Percentiles rank a stretch among this genome's conserved stretches.
Conservation (phyloP, 352 stramenopile species). For the Phytophthora agathidicida region DNA sequence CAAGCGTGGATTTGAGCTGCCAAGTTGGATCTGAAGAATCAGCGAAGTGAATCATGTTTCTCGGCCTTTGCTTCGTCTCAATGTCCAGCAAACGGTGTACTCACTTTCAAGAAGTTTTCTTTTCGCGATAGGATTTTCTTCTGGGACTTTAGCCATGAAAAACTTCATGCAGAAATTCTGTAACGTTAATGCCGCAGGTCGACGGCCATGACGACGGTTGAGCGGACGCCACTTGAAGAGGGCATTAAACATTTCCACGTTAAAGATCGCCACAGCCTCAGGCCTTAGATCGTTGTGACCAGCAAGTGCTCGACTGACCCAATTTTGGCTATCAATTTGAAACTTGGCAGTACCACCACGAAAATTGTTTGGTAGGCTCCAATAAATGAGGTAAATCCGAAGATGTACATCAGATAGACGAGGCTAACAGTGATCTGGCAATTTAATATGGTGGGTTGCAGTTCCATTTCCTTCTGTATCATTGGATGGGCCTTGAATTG, state of each 20-base stretch:
- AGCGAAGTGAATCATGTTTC: no score
- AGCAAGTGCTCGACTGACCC: constrained; percentile 24
- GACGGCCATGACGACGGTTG: constrained; percentile 16
- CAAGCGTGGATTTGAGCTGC: not conserved
- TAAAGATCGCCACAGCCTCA: constrained; percentile 41
- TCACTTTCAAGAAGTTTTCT: constrained; percentile 26
- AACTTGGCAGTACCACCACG: constrained; percentile 10
- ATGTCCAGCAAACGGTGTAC: constrained; percentile 11
- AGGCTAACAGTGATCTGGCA: constrained; percentile 22
- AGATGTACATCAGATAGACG: constrained; percentile 39
- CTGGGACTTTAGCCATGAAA: constrained; percentile 22
- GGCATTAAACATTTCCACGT: constrained; percentile 40
- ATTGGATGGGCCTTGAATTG: constrained; percentile 14
- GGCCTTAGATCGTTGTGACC: constrained; percentile 35
- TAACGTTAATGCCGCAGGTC: constrained; percentile 10
- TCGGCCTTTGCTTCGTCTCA: no score
- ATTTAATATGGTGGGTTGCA: constrained; percentile 10
- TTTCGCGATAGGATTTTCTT: not conserved
- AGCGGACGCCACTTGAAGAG: constrained; percentile 18
- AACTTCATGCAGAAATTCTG: constrained; percentile 10
- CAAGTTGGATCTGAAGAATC: no score
- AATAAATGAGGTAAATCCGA: constrained; percentile 19
- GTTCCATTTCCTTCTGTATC: constrained; percentile 18
- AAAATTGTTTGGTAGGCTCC: constrained; percentile 21
- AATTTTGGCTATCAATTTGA: constrained; percentile 34